These are phyloP conservation scores for Scleroderma citrinum DNA, from an alignment of 768 basidiomycete species.

Conservation along the genomic window DNA sequence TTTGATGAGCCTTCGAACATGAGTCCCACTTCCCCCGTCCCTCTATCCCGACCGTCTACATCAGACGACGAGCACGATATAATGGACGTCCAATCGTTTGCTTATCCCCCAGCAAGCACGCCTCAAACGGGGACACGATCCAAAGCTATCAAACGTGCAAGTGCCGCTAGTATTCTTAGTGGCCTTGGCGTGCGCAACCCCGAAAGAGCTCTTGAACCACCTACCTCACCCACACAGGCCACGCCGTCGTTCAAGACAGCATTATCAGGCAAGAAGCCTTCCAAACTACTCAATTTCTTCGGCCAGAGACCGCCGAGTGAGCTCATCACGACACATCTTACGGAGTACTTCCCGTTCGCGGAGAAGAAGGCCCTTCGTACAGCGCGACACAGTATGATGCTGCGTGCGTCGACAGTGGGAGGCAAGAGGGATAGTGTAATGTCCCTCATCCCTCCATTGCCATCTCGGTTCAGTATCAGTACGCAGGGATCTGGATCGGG, in stretches of 20 bases:
- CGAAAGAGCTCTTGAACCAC: slow-evolving; percentile 55
- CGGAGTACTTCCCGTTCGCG: slow-evolving; percentile 92
- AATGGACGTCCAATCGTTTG: slow-evolving; percentile 28
- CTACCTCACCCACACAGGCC: slow-evolving; percentile 43
- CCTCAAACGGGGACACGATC: slow-evolving; percentile 14
- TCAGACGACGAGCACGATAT: slow-evolving; percentile 35
- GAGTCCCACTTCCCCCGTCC: slow-evolving; percentile 32
- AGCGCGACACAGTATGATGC: slow-evolving; percentile 84
- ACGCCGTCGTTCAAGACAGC: slow-evolving; percentile 12
- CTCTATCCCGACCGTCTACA: slow-evolving; percentile 10
- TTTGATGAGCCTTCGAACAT: slow-evolving; percentile 27
- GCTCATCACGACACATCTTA: slow-evolving; percentile 89
- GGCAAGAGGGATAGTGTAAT: slow-evolving; percentile 44
- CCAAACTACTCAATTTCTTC: slow-evolving; percentile 91
- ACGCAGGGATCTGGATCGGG: slow-evolving; percentile 24
- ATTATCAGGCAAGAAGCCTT: slow-evolving; percentile 39
- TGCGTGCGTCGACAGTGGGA: slow-evolving; percentile 41
- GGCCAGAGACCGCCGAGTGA: slow-evolving; percentile 97
- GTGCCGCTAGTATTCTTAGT: slow-evolving; percentile 89
- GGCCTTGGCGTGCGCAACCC: slow-evolving; percentile 86
- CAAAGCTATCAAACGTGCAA: slow-evolving; percentile 68
- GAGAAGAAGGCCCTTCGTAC: slow-evolving; percentile 91
- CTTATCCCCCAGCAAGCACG: slow-evolving; percentile 23
- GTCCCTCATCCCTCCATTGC: slow-evolving; percentile 35
- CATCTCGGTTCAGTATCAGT: slow-evolving; percentile 36